Percentiles rank a stretch among this genome's conserved stretches.
These are phyloP conservation scores for Hyphopichia fennica DNA, from an alignment of 1,139 yeast genomes.

Conservation along the genomic window DNA sequence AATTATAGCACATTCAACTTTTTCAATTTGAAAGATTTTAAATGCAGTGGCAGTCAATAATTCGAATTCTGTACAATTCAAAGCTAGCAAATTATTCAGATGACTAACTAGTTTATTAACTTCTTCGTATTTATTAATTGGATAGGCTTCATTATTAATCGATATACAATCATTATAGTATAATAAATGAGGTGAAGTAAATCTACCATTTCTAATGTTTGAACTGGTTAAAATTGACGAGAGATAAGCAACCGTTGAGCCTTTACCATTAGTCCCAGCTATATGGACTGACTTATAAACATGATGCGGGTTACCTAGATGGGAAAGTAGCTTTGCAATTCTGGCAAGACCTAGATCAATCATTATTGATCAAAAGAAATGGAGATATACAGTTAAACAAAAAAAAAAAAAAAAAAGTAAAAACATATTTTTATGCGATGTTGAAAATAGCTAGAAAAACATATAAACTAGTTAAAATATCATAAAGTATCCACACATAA, in stretches of 20 bases:
- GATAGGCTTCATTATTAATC: constrained; percentile 60
- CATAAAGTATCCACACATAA: no score
- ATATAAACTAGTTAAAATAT: no score
- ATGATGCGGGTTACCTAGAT: constrained; percentile 69
- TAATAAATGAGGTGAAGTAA: constrained; percentile 84
- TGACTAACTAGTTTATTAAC: constrained; percentile 45
- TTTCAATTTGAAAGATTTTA: constrained; percentile 59
- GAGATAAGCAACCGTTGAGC: constrained; percentile 81
- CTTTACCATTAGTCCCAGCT: constrained; percentile 96
- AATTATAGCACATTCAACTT: constrained; percentile 70
- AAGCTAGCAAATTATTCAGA: constrained; percentile 28
- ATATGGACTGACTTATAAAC: constrained; percentile 69
- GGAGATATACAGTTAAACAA: no score
- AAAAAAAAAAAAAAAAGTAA: no score
- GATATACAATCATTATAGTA: constrained; percentile 73
- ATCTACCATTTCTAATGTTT: constrained; percentile 62
- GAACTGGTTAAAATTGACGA: constrained; percentile 58
- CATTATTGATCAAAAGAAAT: not conserved
- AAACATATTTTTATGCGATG: no score
- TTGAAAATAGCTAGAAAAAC: no score
- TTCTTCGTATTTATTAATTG: constrained; percentile 41
- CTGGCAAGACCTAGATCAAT: constrained; percentile 66
- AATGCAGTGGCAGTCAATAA: constrained; percentile 81
- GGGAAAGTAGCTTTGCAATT: constrained; percentile 52
- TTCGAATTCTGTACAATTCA: constrained; percentile 87